Evolutionary conservation across 257 asterid species (phyloP).

Genomic region (Salvia splendens): DNA sequence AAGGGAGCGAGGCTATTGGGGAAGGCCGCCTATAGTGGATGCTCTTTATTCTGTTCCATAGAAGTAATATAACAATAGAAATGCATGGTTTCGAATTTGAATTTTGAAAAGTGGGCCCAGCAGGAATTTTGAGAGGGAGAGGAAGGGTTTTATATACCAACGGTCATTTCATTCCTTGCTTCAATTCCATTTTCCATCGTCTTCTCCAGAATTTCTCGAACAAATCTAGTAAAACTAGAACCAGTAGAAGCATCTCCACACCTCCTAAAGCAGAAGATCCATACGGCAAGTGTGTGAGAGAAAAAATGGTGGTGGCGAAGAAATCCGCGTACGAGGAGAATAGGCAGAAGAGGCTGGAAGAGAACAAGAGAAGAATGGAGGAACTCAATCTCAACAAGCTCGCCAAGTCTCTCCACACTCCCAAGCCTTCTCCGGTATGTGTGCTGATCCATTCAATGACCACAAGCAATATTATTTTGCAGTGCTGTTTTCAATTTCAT

Average conservation of each 20-base stretch:
- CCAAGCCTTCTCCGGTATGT: conserved; percentile 57
- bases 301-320: conserved; percentile 59
- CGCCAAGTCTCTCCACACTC: conserved; percentile 50
- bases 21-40: no score
- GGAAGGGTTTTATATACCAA: background rate
- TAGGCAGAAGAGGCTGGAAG: conserved; percentile 61
- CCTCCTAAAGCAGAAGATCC: background rate
- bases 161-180: conserved; percentile 18
- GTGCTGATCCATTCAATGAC: background rate
- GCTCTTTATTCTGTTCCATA: no score
- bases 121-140: conserved; percentile 21
- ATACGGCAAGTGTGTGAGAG: background rate
- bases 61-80: no score
- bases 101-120: conserved; percentile 26
- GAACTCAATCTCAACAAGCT: conserved; percentile 68
- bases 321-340: conserved; percentile 54
- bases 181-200: background rate
- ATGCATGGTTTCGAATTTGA: conserved; percentile 26
- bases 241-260: background rate
- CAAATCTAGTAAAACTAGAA: background rate
- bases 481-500: no score
- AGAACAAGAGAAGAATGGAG: conserved; percentile 73
- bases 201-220: background rate
- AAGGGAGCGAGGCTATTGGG: no score
- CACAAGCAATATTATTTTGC: no score